phyloP scores from a whole-genome alignment of 305 asterid genomes.

The Rubia peregrina region DNA sequence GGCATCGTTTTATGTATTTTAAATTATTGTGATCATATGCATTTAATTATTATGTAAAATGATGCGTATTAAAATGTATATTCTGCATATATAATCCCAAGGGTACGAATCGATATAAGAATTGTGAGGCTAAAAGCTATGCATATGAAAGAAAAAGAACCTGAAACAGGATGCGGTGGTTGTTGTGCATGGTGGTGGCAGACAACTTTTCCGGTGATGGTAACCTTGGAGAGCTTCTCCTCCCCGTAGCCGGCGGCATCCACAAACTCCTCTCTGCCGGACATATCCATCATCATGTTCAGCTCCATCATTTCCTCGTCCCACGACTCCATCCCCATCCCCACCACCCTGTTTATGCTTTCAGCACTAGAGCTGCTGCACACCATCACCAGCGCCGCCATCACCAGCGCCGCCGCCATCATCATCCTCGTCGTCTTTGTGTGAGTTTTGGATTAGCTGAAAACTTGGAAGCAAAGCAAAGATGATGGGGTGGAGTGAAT shows the following conservation, averaged over 20 bases:
- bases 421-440: constrained; percentile 25
- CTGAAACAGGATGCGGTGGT: neutral
- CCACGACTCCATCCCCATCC: neutral
- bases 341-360: constrained; percentile 3
- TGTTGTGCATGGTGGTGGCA: constrained; percentile 29
- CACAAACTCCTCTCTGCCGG: constrained; percentile 50
- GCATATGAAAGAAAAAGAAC: neutral
- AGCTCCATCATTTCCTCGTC: neutral
- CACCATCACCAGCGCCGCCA: constrained; percentile 12
- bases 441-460: neutral
- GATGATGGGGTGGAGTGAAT: constrained; percentile 17
- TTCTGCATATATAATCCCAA: too few relatives aligned
- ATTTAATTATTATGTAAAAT: too few relatives aligned
- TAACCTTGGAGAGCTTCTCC: constrained; percentile 74
- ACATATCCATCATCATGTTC: constrained; percentile 17
- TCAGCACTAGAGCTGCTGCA: constrained; percentile 7
- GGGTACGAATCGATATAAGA: too few relatives aligned
- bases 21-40: too few relatives aligned
- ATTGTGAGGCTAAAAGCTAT: too few relatives aligned
- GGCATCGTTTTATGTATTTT: too few relatives aligned
- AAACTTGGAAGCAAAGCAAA: constrained; percentile 25
- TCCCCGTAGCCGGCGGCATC: constrained; percentile 80
- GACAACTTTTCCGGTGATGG: constrained; percentile 47
- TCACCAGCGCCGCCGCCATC: constrained; percentile 16
- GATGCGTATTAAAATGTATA: too few relatives aligned